A percentile compares a stretch with the other conserved stretches of the same genome.
These are phyloP conservation scores for Neurospora sublineolata DNA, from an alignment of 495 filamentous ascomycete genomes.

Conservation along the genomic window DNA sequence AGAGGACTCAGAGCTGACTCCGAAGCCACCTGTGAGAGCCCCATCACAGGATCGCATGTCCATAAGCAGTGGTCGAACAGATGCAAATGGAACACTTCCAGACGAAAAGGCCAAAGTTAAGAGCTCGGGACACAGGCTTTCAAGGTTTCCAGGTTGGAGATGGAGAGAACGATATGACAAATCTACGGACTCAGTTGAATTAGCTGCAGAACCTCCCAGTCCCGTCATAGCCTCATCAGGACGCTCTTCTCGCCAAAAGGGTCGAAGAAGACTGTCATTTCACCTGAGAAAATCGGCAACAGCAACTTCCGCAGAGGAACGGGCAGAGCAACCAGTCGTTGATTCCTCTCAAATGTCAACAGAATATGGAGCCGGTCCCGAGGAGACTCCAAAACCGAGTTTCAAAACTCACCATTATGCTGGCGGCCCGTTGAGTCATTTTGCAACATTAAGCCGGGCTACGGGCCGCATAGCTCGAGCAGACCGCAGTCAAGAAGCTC, in stretches of 20 bases:
- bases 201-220: background rate
- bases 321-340: background rate
- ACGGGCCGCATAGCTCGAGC: background rate
- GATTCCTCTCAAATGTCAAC: background rate
- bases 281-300: background rate
- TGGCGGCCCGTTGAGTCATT: background rate
- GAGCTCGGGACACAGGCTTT: constrained; percentile 4
- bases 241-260: background rate
- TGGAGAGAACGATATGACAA: constrained; percentile 3
- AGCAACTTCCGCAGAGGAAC: background rate
- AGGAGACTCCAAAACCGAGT: background rate
- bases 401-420: background rate
- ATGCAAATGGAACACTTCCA: background rate
- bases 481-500: background rate
- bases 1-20: background rate
- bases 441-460: background rate
- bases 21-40: background rate
- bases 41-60: background rate
- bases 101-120: constrained; percentile 1
- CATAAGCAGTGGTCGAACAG: background rate
- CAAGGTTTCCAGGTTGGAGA: constrained; percentile 8
- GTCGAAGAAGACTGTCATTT: background rate
- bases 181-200: background rate
- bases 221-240: background rate
- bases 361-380: background rate